These are phyloP conservation scores for Lithospermum erythrorhizon DNA, from an alignment of 257 asterid species.

Conservation along the genomic window DNA sequence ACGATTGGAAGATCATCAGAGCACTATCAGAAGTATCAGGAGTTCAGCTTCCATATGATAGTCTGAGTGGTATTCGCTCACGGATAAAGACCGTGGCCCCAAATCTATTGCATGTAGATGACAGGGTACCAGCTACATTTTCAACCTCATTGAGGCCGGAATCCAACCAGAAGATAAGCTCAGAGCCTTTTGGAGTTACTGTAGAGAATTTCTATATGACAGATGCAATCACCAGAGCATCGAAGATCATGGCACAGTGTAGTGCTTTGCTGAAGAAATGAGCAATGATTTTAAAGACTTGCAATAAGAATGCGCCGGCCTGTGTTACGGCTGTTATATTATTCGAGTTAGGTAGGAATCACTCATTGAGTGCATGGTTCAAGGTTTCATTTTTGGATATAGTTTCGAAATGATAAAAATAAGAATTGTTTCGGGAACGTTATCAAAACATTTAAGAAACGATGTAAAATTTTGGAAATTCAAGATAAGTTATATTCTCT, in stretches of 20 bases:
- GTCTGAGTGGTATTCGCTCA: constrained; percentile 46
- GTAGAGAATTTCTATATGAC: constrained; percentile 93
- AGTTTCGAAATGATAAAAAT: no score
- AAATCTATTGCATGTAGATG: constrained; percentile 63
- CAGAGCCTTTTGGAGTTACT: constrained; percentile 43
- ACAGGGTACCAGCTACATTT: constrained; percentile 66
- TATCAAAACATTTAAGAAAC: no score
- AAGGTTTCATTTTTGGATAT: no score
- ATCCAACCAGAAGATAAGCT: constrained; percentile 33
- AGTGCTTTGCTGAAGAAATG: constrained; percentile 59
- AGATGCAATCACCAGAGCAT: constrained; percentile 82
- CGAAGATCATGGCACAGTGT: constrained; percentile 98
- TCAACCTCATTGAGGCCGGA: constrained; percentile 76
- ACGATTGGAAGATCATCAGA: constrained; percentile 86
- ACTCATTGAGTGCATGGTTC: no score
- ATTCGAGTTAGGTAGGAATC: constrained; percentile 11
- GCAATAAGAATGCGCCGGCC: constrained; percentile 33
- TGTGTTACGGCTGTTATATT: constrained; percentile 13
- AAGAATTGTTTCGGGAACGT: no score
- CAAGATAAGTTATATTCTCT: no score
- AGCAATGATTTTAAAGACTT: constrained; percentile 16
- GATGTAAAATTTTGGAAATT: no score
- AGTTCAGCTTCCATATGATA: constrained; percentile 47
- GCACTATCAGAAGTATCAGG: constrained; percentile 87
- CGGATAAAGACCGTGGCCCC: constrained; percentile 80